phyloP scores from a whole-genome alignment of 2,329 filamentous ascomycete species.

The Tolypocladium album region DNA sequence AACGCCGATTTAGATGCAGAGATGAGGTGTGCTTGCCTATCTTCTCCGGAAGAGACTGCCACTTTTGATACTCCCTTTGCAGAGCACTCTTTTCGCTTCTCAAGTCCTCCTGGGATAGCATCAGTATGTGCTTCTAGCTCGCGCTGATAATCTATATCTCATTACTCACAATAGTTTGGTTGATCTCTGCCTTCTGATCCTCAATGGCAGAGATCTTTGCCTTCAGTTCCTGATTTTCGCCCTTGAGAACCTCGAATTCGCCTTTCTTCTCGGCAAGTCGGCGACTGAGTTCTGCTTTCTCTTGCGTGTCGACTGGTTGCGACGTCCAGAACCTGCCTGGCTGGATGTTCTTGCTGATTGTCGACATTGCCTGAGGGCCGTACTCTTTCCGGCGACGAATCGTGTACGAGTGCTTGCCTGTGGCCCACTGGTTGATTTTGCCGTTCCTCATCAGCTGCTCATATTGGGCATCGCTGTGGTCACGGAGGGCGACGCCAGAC shows the following conservation, averaged over 20 bases:
- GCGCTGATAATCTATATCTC: neutral
- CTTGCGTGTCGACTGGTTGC: constrained; percentile 58
- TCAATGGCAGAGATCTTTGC: constrained; percentile 30
- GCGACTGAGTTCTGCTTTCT: constrained; percentile 49
- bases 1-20: neutral
- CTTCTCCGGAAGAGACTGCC: constrained; percentile 57
- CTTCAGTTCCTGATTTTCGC: constrained; percentile 21
- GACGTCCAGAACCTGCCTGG: constrained; percentile 64
- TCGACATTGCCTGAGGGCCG: constrained; percentile 61
- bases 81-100: constrained; percentile 53
- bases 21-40: constrained; percentile 42
- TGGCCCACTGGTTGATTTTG: constrained; percentile 58
- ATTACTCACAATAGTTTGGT: constrained; percentile 24
- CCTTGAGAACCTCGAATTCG: constrained; percentile 23
- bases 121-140: constrained; percentile 7
- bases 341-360: constrained; percentile 49
- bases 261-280: constrained; percentile 32
- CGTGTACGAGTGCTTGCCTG: constrained; percentile 51
- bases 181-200: constrained; percentile 28
- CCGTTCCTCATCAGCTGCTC: constrained; percentile 48
- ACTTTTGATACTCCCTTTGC: constrained; percentile 56
- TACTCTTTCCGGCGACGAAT: constrained; percentile 71
- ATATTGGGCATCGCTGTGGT: constrained; percentile 58
- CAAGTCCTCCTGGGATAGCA: constrained; percentile 30
- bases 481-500: constrained; percentile 52